phyloP scores from a whole-genome alignment of 129 eudicot species.

The Solidago caesia region DNA sequence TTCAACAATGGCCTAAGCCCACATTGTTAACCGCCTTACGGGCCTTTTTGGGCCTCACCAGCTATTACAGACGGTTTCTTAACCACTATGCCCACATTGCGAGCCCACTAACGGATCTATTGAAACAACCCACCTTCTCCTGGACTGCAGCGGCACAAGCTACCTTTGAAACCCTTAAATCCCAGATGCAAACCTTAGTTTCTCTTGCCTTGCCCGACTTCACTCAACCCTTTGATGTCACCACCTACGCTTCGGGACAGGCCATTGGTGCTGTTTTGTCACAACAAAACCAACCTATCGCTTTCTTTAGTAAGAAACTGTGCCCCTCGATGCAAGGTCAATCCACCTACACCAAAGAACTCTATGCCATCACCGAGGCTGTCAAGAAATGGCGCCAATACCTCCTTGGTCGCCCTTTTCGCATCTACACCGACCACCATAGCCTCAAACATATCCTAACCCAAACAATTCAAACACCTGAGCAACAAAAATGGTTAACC shows the following conservation, averaged over 20 bases:
- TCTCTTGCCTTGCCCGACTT: not conserved
- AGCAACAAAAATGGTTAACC: not conserved
- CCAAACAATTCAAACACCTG: not conserved
- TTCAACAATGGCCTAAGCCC: not conserved
- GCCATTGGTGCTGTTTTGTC: constrained; percentile 6
- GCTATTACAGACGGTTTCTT: not conserved
- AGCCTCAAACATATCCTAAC: too few species aligned
- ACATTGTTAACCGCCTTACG: not conserved
- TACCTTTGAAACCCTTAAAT: not conserved
- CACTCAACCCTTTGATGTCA: not conserved
- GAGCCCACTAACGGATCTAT: not conserved
- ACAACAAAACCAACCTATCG: not conserved
- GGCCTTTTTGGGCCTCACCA: not conserved
- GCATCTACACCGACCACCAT: too few species aligned
- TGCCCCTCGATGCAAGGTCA: too few species aligned
- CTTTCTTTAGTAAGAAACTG: not conserved
- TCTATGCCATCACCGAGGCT: too few species aligned
- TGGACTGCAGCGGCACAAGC: not conserved
- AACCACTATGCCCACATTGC: not conserved
- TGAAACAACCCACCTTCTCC: not conserved
- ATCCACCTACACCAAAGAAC: too few species aligned
- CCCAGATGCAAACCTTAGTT: not conserved
- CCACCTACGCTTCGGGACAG: not conserved
- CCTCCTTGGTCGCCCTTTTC: too few species aligned
- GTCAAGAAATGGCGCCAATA: too few species aligned